Evolutionary conservation across 148 eudicot genomes (phyloP), one percentile per base, ranked within the genome.

Genomic region (Rhododendron simsii): DNA sequence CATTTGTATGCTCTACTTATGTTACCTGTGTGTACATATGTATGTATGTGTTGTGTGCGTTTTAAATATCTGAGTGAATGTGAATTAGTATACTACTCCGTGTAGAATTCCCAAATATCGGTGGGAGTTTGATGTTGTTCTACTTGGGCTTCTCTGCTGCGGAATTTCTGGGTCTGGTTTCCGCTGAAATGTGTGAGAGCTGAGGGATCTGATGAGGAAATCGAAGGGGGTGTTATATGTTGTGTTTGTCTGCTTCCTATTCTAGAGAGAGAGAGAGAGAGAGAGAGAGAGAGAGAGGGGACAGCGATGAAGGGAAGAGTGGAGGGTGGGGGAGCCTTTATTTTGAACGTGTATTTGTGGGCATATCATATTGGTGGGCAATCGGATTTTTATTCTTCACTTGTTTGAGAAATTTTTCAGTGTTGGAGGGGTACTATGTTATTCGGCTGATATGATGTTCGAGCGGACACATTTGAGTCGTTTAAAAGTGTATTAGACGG

Each of bases 1-100:
- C 98, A 94, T 96, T 47, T 89, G 16, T 55, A 61, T 78, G 20
- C 15, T 18, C 12, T 74, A 21, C 14, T 10, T 51, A 37, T 18
- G 26, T 37, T 51, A 5, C 51, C 23, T 84, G 5, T 53, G 2
- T 51, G 26, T 75, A 7, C 53, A 13, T 75, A 73, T 33, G 65
- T 37, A 5, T 4, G 13, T 6, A 15, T 37, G 78, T 75, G 23
- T 83, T 8, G 18, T 8, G 30, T 18, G 80, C 1, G 18, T 76
- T 16, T 55, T 55, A 71, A 47, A 71, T 55, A 55, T 55, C 21
- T 16, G 61, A 0, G 61, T 55, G 61, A 55, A 16, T 55, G 61
- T 55, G 20, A 55, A 55, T 55, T 15, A 55, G 30, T 30, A 30
- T 16, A 16, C 6, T 53, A 3, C 57, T 53, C 18, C 15, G 11